Percentiles rank a stretch among this genome's conserved stretches.
These are phyloP conservation scores for Fomitopsis pulvina DNA, from an alignment of 768 basidiomycete species.

Conservation along the genomic window DNA sequence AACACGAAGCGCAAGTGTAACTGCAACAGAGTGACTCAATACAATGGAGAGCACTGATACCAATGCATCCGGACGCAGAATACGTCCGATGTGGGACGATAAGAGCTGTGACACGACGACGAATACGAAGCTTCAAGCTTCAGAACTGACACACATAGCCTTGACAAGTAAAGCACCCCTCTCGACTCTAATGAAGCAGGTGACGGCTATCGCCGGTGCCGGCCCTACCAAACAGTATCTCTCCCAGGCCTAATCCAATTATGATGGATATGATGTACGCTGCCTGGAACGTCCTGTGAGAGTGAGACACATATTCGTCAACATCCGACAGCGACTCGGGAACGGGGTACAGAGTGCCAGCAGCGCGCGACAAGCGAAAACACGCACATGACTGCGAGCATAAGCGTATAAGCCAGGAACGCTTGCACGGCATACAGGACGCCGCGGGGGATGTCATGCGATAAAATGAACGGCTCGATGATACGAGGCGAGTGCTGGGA, in stretches of 20 bases:
- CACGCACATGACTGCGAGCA: conserved; percentile 77
- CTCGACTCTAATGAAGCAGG: conserved; percentile 6
- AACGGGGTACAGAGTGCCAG: conserved; percentile 1
- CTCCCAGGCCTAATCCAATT: conserved; percentile 66
- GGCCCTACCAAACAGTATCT: conserved; percentile 61
- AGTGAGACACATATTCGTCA: not conserved
- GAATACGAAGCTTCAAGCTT: too few relatives aligned
- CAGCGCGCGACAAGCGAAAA: not conserved
- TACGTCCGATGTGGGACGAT: too few relatives aligned
- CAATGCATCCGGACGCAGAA: too few relatives aligned
- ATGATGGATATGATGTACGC: conserved; percentile 72
- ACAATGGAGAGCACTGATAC: too few relatives aligned
- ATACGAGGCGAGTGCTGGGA: conserved; percentile 26
- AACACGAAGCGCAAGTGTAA: too few relatives aligned
- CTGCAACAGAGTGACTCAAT: too few relatives aligned
- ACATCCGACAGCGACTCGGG: not conserved
- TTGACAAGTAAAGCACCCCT: not conserved
- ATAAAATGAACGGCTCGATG: conserved; percentile 55
- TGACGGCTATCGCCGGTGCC: conserved; percentile 16
- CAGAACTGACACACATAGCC: too few relatives aligned
- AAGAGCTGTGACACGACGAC: too few relatives aligned
- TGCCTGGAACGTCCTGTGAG: conserved; percentile 73
- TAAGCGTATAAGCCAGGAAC: conserved; percentile 59
- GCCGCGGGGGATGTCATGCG: conserved; percentile 69
- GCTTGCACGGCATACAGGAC: conserved; percentile 56